Conservation (phyloP, 495 filamentous ascomycete species). For the Durotheca rogersii region DNA sequence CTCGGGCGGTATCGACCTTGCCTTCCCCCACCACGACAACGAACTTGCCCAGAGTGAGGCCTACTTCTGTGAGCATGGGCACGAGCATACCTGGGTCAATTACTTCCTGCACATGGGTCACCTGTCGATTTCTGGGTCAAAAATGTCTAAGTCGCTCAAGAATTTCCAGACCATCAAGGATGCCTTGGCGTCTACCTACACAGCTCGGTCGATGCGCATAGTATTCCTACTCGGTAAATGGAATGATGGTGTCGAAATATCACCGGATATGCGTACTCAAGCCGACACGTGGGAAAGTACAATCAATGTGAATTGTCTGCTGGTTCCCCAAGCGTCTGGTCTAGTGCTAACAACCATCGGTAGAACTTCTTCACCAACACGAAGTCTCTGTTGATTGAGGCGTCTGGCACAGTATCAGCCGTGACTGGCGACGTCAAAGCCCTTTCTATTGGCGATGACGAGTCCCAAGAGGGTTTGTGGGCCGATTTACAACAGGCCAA, state of each 20-base stretch:
- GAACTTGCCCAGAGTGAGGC: conserved; percentile 94
- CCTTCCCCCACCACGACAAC: conserved; percentile 96
- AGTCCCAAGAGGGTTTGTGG: conserved; percentile 31
- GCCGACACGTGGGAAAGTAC: conserved; percentile 78
- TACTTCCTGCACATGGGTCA: conserved; percentile 98
- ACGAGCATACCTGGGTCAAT: conserved; percentile 80
- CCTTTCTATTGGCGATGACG: conserved; percentile 40
- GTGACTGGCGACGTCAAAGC: conserved; percentile 47
- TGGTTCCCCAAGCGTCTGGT: not conserved
- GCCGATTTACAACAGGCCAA: conserved; percentile 62
- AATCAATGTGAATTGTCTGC: conserved; percentile 55
- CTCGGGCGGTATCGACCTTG: conserved; percentile 88
- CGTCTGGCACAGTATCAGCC: conserved; percentile 25
- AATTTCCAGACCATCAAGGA: conserved; percentile 96
- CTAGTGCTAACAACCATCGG: conserved; percentile 13
- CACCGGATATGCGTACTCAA: conserved; percentile 71
- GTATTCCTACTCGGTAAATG: conserved; percentile 86
- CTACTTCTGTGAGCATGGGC: conserved; percentile 61
- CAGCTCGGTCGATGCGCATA: conserved; percentile 75
- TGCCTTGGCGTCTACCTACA: conserved; percentile 74
- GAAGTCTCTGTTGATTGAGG: conserved; percentile 57
- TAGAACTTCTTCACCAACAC: conserved; percentile 88
- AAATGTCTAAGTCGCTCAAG: conserved; percentile 95
- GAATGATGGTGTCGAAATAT: conserved; percentile 91
- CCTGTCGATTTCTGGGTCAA: conserved; percentile 81